Conservation (phyloP, 192 early-diverging fungal species). For the Umbelopsis sp. region DNA sequence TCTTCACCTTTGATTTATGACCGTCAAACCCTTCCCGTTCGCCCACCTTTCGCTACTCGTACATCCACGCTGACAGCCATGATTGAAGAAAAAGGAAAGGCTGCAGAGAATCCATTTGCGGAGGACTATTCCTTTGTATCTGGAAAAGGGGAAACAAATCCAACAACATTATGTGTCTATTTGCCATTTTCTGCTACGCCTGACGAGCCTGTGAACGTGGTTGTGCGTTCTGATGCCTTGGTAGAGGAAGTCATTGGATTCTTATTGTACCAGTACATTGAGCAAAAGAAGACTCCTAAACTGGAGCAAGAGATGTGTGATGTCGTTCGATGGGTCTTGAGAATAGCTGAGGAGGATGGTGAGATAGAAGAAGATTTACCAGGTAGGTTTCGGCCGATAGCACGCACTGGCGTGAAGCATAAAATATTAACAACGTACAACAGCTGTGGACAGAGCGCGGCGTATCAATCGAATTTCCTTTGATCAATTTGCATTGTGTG, state of each 20-base stretch:
- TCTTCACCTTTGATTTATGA: neutral
- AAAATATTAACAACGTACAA: neutral
- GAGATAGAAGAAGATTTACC: slow-evolving; percentile 96
- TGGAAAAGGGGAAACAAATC: slow-evolving; percentile 60
- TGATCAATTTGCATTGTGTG: slow-evolving; percentile 90
- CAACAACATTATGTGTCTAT: slow-evolving; percentile 67
- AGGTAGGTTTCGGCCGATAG: slow-evolving; percentile 45
- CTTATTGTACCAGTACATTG: slow-evolving; percentile 84
- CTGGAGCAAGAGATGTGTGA: slow-evolving; percentile 66
- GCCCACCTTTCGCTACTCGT: neutral
- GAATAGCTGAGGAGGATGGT: slow-evolving; percentile 96
- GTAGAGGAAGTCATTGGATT: slow-evolving; percentile 97
- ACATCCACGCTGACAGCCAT: slow-evolving; percentile 63
- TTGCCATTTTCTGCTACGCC: slow-evolving; percentile 54
- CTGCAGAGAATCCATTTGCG: slow-evolving; percentile 68
- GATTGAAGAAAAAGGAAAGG: slow-evolving; percentile 62
- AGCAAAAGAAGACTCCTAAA: slow-evolving; percentile 64
- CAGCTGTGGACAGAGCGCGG: slow-evolving; percentile 85
- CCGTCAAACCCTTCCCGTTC: neutral
- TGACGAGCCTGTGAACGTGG: slow-evolving; percentile 59
- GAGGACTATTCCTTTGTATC: slow-evolving; percentile 67
- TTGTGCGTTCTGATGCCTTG: slow-evolving; percentile 76
- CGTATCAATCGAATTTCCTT: slow-evolving; percentile 86
- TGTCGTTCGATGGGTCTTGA: slow-evolving; percentile 83
- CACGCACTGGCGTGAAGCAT: neutral